Evolutionary conservation across 1,284 basidiomycete species (phyloP).

Genomic region (Chondrostereum purpureum): DNA sequence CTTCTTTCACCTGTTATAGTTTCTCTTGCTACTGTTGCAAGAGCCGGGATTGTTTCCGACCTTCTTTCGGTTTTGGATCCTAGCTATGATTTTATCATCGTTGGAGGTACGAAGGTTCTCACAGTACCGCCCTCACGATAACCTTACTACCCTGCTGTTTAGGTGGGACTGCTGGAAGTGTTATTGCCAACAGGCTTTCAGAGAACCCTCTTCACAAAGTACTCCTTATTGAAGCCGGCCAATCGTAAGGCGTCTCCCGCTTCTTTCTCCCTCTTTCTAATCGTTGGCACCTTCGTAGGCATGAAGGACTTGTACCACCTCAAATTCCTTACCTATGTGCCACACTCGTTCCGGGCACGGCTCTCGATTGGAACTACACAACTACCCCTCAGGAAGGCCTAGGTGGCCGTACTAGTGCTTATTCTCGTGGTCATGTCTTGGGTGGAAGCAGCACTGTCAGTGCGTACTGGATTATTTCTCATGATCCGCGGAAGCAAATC

Average conservation of each 20-base stretch:
- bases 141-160: not conserved
- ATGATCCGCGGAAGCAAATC: not conserved
- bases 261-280: not conserved
- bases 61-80: too few species aligned
- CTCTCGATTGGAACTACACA: slow-evolving; percentile 11
- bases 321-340: slow-evolving; percentile 8
- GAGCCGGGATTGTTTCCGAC: too few species aligned
- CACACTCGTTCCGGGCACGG: not conserved
- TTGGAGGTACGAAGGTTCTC: slow-evolving; percentile 12
- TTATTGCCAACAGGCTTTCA: slow-evolving; percentile 1
- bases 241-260: not conserved
- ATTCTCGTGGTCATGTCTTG: slow-evolving; percentile 8
- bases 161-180: slow-evolving; percentile 2
- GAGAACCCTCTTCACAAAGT: not conserved
- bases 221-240: slow-evolving; percentile 1
- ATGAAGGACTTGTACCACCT: not conserved
- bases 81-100: slow-evolving; percentile 6
- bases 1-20: too few species aligned
- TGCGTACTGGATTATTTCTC: slow-evolving; percentile 1
- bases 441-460: slow-evolving; percentile 9
- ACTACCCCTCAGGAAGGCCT: slow-evolving; percentile 5
- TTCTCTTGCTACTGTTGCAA: too few species aligned
- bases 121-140: not conserved
- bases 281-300: not conserved
- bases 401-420: slow-evolving; percentile 2